Evolutionary conservation across 2,329 filamentous ascomycete genomes (phyloP), one percentile per base, ranked within the genome.

Genomic region (Xylariales sp.): DNA sequence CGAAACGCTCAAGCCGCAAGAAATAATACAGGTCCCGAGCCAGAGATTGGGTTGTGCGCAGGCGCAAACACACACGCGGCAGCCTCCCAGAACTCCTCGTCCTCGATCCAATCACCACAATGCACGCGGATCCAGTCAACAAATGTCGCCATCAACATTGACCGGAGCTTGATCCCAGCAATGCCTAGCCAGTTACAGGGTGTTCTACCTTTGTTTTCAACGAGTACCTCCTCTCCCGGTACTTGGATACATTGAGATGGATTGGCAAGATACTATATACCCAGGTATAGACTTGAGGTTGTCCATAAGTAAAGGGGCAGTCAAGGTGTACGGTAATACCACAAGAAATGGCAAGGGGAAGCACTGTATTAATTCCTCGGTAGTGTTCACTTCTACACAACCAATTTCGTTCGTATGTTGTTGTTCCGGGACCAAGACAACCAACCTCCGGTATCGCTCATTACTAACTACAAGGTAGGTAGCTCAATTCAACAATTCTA

Each of bases 111-210:
- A 70, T 70, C 68, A 63, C 14, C 43, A 7, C 12, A 14, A 16
- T 63, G 68, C 68, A 70, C 65, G 68, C 65, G 68, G 53, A 70
- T 60, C 65, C 65, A 67, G 68, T 70, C 68, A 54, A 63, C 62
- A 63, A 67, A 62, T 36, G 55, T 45, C 36, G 56, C 58, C 49
- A 48, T 46, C 30, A 57, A 23, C 48, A 53, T 48, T 56, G 34
- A 39, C 46, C 28, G n/a, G 55, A 30, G 49, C 55, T 45, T 28
- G 67, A 58, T 60, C 54, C 53, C 12, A 8, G 34, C 28, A 18
- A 34, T 28, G 30, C 54, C 60, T 55, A 18, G 34, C 54, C 54
- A 16, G 34, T 52, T 36, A 49, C 41, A 55, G 23, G 23, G 23
- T 50, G 7, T 39, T 34, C 32, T 45, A 34, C 30, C 16, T 18